These are phyloP conservation scores for Melampsora americana DNA, from an alignment of 1,284 basidiomycete species.

Conservation along the genomic window DNA sequence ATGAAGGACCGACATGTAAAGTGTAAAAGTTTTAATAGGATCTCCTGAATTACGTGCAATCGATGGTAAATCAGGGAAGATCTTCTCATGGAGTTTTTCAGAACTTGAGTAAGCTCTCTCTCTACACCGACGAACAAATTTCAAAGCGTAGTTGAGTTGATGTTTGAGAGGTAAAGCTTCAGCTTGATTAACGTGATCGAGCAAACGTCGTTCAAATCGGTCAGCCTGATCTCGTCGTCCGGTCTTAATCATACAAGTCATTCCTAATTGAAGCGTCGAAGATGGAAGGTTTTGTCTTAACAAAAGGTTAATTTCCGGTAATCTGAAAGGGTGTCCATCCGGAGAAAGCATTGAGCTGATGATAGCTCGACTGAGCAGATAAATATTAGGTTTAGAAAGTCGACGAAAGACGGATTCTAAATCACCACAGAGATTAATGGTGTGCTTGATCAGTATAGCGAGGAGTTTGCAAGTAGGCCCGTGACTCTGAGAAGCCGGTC, in stretches of 20 bases:
- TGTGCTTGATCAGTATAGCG: conserved; percentile 17
- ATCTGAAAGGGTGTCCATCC: conserved; percentile 29
- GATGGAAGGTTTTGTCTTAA: conserved; percentile 22
- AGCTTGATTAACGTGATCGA: background rate
- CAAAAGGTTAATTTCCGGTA: conserved; percentile 9
- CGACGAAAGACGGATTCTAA: conserved; percentile 19
- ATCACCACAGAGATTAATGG: conserved; percentile 30
- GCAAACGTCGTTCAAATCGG: conserved; percentile 14
- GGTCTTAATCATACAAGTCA: conserved; percentile 36
- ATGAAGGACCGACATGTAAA: conserved; percentile 32
- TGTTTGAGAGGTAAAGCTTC: conserved; percentile 13
- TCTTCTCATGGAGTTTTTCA: conserved; percentile 24
- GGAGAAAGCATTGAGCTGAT: conserved; percentile 28
- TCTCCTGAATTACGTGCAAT: conserved; percentile 6
- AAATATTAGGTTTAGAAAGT: conserved; percentile 34
- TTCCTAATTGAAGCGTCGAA: conserved; percentile 24
- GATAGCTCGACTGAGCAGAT: conserved; percentile 28
- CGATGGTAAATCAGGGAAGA: conserved; percentile 18
- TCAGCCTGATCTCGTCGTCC: conserved; percentile 26
- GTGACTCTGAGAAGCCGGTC: conserved; percentile 21
- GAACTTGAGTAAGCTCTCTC: conserved; percentile 33
- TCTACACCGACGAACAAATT: conserved; percentile 35
- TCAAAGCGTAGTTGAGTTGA: conserved; percentile 28
- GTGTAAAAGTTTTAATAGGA: conserved; percentile 30
- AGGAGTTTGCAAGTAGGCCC: conserved; percentile 23